Conservation (phyloP, 2,329 filamentous ascomycete species). For the Pseudovirgaria hyperparasitica region DNA sequence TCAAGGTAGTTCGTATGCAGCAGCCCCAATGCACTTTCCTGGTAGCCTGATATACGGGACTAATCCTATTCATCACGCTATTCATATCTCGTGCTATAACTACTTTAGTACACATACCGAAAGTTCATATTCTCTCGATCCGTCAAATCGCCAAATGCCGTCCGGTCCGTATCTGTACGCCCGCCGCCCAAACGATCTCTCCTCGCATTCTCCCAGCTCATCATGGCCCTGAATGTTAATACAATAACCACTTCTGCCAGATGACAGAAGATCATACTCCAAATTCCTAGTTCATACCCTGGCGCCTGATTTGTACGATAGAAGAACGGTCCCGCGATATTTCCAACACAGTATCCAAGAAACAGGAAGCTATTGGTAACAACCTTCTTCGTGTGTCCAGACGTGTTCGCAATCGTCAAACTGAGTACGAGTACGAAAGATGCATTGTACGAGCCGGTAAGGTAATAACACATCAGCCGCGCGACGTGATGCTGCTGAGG, state of each 20-base stretch:
- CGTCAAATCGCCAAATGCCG: slow-evolving; percentile 6
- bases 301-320: slow-evolving; percentile 44
- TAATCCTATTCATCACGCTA: too few species aligned
- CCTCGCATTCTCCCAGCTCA: slow-evolving; percentile 37
- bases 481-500: slow-evolving; percentile 8
- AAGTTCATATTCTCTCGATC: slow-evolving; percentile 7
- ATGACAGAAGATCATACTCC: slow-evolving; percentile 44
- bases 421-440: slow-evolving; percentile 39
- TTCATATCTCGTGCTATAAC: too few species aligned
- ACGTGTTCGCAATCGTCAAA: slow-evolving; percentile 35
- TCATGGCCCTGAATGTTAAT: slow-evolving; percentile 30
- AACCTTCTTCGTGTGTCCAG: slow-evolving; percentile 34
- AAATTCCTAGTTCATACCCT: slow-evolving; percentile 38
- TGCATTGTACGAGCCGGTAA: slow-evolving; percentile 43
- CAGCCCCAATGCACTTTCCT: too few species aligned
- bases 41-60: too few species aligned
- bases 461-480: slow-evolving; percentile 45
- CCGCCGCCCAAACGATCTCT: slow-evolving; percentile 34
- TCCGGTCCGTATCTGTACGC: slow-evolving; percentile 27
- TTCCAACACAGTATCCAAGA: slow-evolving; percentile 47
- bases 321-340: slow-evolving; percentile 51
- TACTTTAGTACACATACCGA: too few species aligned
- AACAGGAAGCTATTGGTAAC: slow-evolving; percentile 50
- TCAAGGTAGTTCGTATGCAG: too few species aligned
- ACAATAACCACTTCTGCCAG: slow-evolving; percentile 38